Evolutionary conservation across 2,329 filamentous ascomycete genomes (phyloP), one percentile per base, ranked within the genome.

Genomic region (Neonectria punicea): DNA sequence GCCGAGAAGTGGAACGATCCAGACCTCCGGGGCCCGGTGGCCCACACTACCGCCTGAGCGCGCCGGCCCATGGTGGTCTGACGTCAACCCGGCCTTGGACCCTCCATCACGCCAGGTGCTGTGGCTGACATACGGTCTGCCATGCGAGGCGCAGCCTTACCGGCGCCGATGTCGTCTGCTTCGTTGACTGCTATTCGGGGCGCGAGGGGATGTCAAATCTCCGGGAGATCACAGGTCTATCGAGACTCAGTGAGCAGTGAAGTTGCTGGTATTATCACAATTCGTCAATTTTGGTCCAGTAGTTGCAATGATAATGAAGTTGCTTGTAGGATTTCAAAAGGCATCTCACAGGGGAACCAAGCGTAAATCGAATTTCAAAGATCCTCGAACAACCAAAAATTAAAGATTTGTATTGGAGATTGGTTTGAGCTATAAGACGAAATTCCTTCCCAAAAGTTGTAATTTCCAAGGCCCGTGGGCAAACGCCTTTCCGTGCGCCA

Each of bases 31-130:
- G n/a, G 25, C 2, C 16, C 60, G 53, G 60, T 54, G 32, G 53
- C 65, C 58, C 58, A 70, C 54, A 39, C 63, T 55, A 67, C 58
- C 63, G 34, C 66, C 68, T 62, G 70, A 70, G 64, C 50, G 62
- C 53, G 62, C 68, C 70, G 71, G 53, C 71, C 68, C 71, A 73
- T 66, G 54, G 68, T 73, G 71, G 71, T 46, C 67, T 73, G 71
- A 73, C 57, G 50, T 64, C 53, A 53, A 54, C 22, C 22, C 36
- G 60, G 47, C 54, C 13, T 43, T 66, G 63, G 56, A 25, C 22
- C 34, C 36, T 61, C 18, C 51, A 56, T 71, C 69, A 70, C 66
- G 65, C 67, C 68, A 71, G 66, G 51, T 54, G 36, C 49, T 68
- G 65, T 65, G 58, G 66, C 67, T 70, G 66, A 72, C 36, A 63